Conservation (phyloP, 2,329 filamentous ascomycete species). For the Trichothecium roseum region DNA sequence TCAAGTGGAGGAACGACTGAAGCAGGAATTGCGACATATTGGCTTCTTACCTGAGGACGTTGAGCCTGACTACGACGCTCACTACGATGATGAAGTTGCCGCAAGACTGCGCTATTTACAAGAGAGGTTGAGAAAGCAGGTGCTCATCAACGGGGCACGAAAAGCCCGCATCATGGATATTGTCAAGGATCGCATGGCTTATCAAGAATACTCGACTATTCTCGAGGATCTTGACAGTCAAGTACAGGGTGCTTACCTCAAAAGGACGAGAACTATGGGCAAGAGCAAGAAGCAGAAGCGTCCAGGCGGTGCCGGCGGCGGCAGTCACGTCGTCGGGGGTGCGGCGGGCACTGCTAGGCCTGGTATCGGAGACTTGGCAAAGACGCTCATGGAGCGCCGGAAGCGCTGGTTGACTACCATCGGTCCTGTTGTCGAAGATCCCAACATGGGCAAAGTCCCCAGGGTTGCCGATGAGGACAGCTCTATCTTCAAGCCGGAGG, state of each 20-base stretch:
- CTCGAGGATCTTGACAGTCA: slow-evolving; percentile 93
- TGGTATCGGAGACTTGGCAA: slow-evolving; percentile 82
- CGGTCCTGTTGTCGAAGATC: slow-evolving; percentile 80
- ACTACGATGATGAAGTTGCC: slow-evolving; percentile 89
- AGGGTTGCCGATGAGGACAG: slow-evolving; percentile 50
- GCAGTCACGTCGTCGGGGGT: slow-evolving; percentile 51
- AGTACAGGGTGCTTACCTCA: slow-evolving; percentile 89
- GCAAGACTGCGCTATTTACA: slow-evolving; percentile 82
- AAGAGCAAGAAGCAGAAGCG: slow-evolving; percentile 88
- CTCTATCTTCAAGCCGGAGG: slow-evolving; percentile 61
- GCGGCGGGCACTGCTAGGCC: slow-evolving; percentile 56
- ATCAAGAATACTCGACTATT: slow-evolving; percentile 95
- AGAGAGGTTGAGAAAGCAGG: slow-evolving; percentile 68
- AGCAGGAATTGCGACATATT: slow-evolving; percentile 83
- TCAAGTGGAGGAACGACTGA: slow-evolving; percentile 80
- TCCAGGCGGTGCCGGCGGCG: slow-evolving; percentile 64
- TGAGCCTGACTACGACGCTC: slow-evolving; percentile 71
- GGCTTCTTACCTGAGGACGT: slow-evolving; percentile 67
- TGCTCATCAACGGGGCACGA: slow-evolving; percentile 79
- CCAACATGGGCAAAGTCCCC: slow-evolving; percentile 64
- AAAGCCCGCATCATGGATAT: slow-evolving; percentile 81
- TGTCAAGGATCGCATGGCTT: slow-evolving; percentile 84
- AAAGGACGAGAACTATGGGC: slow-evolving; percentile 86
- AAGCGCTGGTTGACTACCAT: slow-evolving; percentile 86
- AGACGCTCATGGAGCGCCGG: slow-evolving; percentile 84